Evolutionary conservation across 768 basidiomycete species (phyloP).

Genomic region (Lactarius pseudohatsudake): DNA sequence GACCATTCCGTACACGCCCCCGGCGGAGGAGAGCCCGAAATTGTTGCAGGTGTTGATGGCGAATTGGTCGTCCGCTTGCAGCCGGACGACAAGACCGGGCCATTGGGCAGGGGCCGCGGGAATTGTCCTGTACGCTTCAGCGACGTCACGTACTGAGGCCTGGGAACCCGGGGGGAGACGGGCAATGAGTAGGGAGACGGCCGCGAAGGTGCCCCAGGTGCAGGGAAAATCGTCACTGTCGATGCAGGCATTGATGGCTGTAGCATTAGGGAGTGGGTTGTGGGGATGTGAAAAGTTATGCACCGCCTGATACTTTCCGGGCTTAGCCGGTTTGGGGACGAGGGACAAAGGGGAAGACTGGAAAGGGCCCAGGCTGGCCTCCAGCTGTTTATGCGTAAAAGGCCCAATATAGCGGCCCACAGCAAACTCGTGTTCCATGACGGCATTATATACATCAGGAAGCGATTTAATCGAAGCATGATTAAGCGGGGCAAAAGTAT

Average conservation of each 20-base stretch:
- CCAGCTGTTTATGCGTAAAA: constrained; percentile 27
- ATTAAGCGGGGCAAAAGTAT: constrained; percentile 39
- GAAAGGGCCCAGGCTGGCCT: constrained; percentile 39
- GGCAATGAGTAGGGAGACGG: no score
- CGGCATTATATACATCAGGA: constrained; percentile 22
- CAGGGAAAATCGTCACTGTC: neutral
- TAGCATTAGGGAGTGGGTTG: fast-evolving
- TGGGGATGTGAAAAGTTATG: constrained; percentile 42
- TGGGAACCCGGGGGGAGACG: no score
- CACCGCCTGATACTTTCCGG: constrained; percentile 36
- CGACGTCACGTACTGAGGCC: neutral
- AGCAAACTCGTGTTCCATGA: constrained; percentile 27
- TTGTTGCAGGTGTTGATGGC: neutral
- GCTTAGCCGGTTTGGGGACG: constrained; percentile 40
- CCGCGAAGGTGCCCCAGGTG: neutral
- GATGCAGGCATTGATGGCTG: neutral
- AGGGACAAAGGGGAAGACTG: constrained; percentile 28
- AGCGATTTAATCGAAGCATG: constrained; percentile 28
- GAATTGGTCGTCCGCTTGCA: neutral
- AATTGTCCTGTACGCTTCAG: neutral
- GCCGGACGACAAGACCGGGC: neutral
- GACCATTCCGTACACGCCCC: no score
- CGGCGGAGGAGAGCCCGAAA: no score
- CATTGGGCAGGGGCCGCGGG: neutral
- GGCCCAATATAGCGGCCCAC: constrained; percentile 34